Evolutionary conservation across 2,329 filamentous ascomycete genomes (phyloP), one percentile per base, ranked within the genome.

Genomic region (Coniochaeta sp.): DNA sequence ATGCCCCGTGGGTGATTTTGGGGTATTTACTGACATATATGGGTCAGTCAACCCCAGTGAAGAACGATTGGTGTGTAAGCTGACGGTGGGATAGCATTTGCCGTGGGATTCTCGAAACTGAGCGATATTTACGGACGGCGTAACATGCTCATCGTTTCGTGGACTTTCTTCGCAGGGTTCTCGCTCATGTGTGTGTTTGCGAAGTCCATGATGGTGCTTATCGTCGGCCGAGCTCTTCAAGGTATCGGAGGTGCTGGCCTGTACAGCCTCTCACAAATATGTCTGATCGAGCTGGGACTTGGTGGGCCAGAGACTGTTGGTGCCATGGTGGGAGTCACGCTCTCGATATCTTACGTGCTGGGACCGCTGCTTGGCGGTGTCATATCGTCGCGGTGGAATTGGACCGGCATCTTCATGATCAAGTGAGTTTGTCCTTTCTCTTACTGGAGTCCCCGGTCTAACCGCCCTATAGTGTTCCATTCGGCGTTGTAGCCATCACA

Each of bases 351-450:
- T 0, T 82, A 82, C 56, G 72, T 84, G 3, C 67, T 84, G 1
- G 81, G 81, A 0, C 79, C 81, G 1, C 63, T 84, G 2, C 64
- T 84, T 3, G 81, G 81, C 4, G 81, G 81, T 2, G 66, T 73
- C 3, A 76, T 85, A 20, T 74, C 78, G 1, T 69, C 76, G n/a
- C 65, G 71, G 2, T 71, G 73, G 16, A 71, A 69, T 40, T 85
- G 81, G 81, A 70, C 76, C 49, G 81, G 79, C 70, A 71, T 84
- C 33, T 84, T 84, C 62, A 78, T 78, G 62, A 76, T 83, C 62
- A 85, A 85, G 79, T 82, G 65, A 45, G 73, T 57, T 1, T 12
- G 6, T 20, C 10, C 28, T 20, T 18, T n/a, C 9, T n/a, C 6
- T 16, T 6, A 1, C 30, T 33, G 27, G 4, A 4, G n/a, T 22